Evolutionary conservation across 352 stramenopile genomes (phyloP), one percentile per base, ranked within the genome.

Genomic region (Phytophthora hibernalis): DNA sequence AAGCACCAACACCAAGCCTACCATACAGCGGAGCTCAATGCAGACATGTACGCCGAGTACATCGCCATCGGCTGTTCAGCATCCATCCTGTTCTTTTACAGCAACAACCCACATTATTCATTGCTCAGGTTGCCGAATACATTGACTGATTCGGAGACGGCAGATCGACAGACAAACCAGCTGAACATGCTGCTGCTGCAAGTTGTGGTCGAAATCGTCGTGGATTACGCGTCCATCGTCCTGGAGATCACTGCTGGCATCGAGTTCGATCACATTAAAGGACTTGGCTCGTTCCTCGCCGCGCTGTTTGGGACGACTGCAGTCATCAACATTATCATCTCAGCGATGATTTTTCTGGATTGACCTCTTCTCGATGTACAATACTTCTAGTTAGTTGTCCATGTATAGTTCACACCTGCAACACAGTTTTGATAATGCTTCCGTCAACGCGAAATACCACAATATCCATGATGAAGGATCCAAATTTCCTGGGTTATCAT

Each of bases 31-130:
- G 67, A 75, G 35, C 48, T 71, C 10, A 71, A 73, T 30, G 70
- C 65, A 16, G 64, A 80, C 43, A 84, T 84, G 70, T 67, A 66
- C 13, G 67, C 70, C 21, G 75, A 84, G 56, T 86, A 86, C 50
- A 80, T 86, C 3, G 75, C 77, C 4, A 77, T 83, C 48, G 61
- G 63, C 5, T 75, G 75, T 24, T 82, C 68, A n/a, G 54, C 60
- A 9, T 63, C 66, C 0, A 77, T 83, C 7, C 22, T 82, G 30
- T 71, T 64, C 21, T 70, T 82, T 12, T 79, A 73, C 51, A 68
- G 51, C 42, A 67, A 72, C 43, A 67, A 82, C 28, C 70, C 63
- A 10, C 57, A 77, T 20, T 83, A 79, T 56, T 61, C 59, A 10
- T 20, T 65, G 18, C 35, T 69, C 24, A 59, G 54, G 15, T 40